Base-by-base conservation (phyloP, 306 rosid species). In the Alnus rubra region DNA sequence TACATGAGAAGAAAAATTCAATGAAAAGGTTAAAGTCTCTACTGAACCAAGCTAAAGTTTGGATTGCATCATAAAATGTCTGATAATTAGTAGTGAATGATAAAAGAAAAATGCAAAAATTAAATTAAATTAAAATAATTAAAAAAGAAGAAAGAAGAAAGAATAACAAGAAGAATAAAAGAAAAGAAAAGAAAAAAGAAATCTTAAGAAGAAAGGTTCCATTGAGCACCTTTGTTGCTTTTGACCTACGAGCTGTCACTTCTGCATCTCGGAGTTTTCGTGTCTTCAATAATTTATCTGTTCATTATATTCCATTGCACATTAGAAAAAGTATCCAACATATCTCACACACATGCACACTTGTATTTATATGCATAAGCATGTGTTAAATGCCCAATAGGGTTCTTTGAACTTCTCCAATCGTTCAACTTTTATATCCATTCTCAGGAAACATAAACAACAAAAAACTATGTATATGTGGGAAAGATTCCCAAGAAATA, bases 201-300 rank as follows among this genome's bases (percentile, higher is more conserved):
- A 10, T 42, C 55, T 64, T 19, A 42, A 74, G 35, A 5, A 45
- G 49, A 75, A 47, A 74, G 31, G 9, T 42, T 28, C 53, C 50
- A 48, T 63, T 15, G 28, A 72, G 64, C 81, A 94, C 98, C 90
- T 92, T 90, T 10, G 92, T 89, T 71, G 84, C 85, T 84, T 82
- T 92, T 75, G 97, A 90, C 82, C 88, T 91, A 18, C 92, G 96
- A 69, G 98, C 89, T 45, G 89, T 92, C 87, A 82, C 86, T 82
- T 95, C 98, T 73, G 98, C 97, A 81, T 91, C 97, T 79, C 92
- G 88, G 65, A 95, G 60, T 81, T 90, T 92, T 52, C 92, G 89
- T 67, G 98, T 95, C 87, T 92, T 95, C 74, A 92, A 87, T 63
- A 59, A 80, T 65, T 95, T 95, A 77, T 91, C 98, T 95, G 92